Percentiles rank a stretch among this genome's conserved stretches.
phyloP scores from a whole-genome alignment of 1,284 basidiomycete genomes.

The Pseudozyma flocculosa region DNA sequence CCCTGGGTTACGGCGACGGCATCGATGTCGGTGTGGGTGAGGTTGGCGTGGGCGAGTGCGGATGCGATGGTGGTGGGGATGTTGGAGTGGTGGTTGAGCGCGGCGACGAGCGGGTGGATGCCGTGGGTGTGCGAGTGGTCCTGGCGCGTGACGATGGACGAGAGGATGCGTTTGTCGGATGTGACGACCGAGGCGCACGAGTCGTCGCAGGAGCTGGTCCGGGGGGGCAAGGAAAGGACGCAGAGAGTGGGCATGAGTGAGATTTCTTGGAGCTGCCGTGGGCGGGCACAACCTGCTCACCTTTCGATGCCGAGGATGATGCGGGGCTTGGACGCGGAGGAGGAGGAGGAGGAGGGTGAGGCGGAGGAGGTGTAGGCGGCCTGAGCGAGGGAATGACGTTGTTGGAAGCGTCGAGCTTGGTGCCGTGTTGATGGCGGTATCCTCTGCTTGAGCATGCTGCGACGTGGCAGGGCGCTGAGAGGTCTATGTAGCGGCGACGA shows the following conservation, averaged over 20 bases:
- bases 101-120: conserved; percentile 50
- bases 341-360: no score
- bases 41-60: conserved; percentile 25
- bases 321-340: neutral
- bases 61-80: conserved; percentile 37
- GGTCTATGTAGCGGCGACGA: no score
- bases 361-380: no score
- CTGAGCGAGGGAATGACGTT: no score
- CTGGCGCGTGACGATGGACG: conserved; percentile 44
- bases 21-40: conserved; percentile 30
- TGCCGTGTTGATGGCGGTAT: neutral
- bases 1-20: conserved; percentile 55
- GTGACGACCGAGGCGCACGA: conserved; percentile 51
- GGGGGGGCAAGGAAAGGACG: neutral
- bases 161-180: conserved; percentile 39
- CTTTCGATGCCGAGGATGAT: conserved; percentile 52
- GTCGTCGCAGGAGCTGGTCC: conserved; percentile 51
- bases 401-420: neutral
- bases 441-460: neutral
- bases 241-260: neutral
- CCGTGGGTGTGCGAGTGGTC: conserved; percentile 49
- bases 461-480: no score
- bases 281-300: conserved; percentile 13
- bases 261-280: no score
- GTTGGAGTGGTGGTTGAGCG: conserved; percentile 38